A percentile compares a stretch with the other conserved stretches of the same genome.
Conservation (phyloP, 176 grass and related monocot genomes). For the Raddia guianensis region DNA sequence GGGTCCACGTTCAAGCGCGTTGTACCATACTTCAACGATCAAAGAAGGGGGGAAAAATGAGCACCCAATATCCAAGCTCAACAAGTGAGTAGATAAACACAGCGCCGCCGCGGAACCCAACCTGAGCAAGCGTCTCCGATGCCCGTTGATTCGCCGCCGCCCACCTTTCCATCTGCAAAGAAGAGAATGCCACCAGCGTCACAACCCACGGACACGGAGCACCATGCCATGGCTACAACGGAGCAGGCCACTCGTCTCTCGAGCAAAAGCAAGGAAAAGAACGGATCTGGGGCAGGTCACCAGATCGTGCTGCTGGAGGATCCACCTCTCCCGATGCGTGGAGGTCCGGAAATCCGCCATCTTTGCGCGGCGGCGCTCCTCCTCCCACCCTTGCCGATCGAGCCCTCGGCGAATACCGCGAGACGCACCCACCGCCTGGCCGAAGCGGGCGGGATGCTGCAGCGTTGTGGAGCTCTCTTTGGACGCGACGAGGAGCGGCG, state of each 20-base stretch:
- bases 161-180: slow-evolving; percentile 62
- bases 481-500: background rate
- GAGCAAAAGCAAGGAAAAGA: slow-evolving; percentile 5
- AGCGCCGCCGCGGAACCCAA: slow-evolving; percentile 6
- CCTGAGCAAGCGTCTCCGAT: slow-evolving; percentile 63
- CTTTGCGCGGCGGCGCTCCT: slow-evolving; percentile 9
- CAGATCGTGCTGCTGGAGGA: slow-evolving; percentile 78
- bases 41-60: slow-evolving; percentile 34
- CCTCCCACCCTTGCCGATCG: background rate
- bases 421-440: background rate
- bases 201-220: background rate
- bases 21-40: slow-evolving; percentile 66
- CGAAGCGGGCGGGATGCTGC: too few relatives aligned
- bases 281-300: slow-evolving; percentile 36
- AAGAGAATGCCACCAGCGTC: slow-evolving; percentile 27
- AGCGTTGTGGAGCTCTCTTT: background rate
- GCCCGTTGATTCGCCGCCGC: slow-evolving; percentile 59
- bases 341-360: slow-evolving; percentile 94
- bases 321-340: slow-evolving; percentile 82
- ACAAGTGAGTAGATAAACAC: slow-evolving; percentile 15
- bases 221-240: slow-evolving; percentile 24
- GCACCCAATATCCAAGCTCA: slow-evolving; percentile 21
- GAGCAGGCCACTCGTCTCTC: background rate
- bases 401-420: slow-evolving; percentile 26
- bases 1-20: slow-evolving; percentile 68